These are phyloP conservation scores for Fusarium palustre DNA, from an alignment of 2,329 filamentous ascomycete genomes.

Conservation along the genomic window DNA sequence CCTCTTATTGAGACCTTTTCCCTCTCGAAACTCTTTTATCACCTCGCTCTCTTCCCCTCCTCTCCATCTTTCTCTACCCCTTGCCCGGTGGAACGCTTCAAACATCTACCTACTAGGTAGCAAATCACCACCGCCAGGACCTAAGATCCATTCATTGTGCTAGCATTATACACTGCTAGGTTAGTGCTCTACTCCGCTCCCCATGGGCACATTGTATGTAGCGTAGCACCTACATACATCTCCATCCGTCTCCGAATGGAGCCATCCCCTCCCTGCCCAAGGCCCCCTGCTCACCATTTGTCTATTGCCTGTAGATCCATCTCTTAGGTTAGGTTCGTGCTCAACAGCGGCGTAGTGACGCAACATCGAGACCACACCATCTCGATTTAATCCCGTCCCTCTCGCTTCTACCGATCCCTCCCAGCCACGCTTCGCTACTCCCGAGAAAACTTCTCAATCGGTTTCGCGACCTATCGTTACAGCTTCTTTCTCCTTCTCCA, in stretches of 20 bases:
- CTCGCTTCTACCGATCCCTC: constrained; percentile 40
- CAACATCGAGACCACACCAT: constrained; percentile 46
- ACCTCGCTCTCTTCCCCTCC: not conserved
- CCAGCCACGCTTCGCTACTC: constrained; percentile 41
- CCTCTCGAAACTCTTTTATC: not conserved
- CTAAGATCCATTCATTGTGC: constrained; percentile 23
- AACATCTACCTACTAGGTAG: constrained; percentile 24
- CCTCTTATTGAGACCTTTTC: constrained; percentile 18
- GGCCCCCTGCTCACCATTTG: constrained; percentile 36
- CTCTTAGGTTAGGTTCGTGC: constrained; percentile 35
- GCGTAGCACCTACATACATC: constrained; percentile 1
- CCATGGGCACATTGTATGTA: constrained; percentile 25
- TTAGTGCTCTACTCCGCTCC: constrained; percentile 32
- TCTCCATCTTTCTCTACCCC: constrained; percentile 11
- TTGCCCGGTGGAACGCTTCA: constrained; percentile 12
- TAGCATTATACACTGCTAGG: constrained; percentile 10
- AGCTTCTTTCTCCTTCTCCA: constrained; percentile 42
- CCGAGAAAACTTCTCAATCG: constrained; percentile 46
- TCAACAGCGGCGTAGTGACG: constrained; percentile 46
- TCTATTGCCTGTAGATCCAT: constrained; percentile 43
- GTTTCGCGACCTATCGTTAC: constrained; percentile 33
- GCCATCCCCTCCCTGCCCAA: constrained; percentile 28
- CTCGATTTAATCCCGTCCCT: constrained; percentile 39
- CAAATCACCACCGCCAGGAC: constrained; percentile 21
- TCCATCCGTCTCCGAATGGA: constrained; percentile 24